Conservation (phyloP, 2,329 filamentous ascomycete species). For the Colletotrichum tabaci region DNA sequence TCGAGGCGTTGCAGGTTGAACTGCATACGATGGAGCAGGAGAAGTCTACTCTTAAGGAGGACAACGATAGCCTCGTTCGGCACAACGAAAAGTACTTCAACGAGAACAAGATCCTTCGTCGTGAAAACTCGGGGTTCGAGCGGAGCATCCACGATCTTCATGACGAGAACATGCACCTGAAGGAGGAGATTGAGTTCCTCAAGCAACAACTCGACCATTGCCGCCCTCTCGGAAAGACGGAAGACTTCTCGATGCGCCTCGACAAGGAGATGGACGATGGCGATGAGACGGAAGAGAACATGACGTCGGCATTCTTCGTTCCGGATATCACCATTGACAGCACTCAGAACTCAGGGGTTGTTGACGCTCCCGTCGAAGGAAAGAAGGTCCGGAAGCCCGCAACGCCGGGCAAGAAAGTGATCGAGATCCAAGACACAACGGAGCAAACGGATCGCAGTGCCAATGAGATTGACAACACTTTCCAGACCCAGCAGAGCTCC, state of each 20-base stretch:
- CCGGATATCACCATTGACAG: slow-evolving; percentile 70
- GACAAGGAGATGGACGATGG: slow-evolving; percentile 51
- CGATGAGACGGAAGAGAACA: slow-evolving; percentile 59
- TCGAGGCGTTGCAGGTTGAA: slow-evolving; percentile 58
- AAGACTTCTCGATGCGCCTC: slow-evolving; percentile 52
- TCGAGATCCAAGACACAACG: slow-evolving; percentile 49
- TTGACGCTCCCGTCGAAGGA: slow-evolving; percentile 36
- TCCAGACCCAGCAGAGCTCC: slow-evolving; percentile 46
- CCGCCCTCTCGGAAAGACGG: slow-evolving; percentile 55
- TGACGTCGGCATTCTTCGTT: slow-evolving; percentile 72
- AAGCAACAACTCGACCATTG: slow-evolving; percentile 62
- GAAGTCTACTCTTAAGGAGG: slow-evolving; percentile 62
- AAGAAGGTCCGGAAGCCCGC: slow-evolving; percentile 44
- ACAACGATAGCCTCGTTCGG: slow-evolving; percentile 67
- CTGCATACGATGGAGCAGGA: slow-evolving; percentile 58
- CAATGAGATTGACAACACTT: slow-evolving; percentile 38
- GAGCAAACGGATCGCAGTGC: slow-evolving; percentile 48
- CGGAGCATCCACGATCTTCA: slow-evolving; percentile 62
- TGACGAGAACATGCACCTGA: slow-evolving; percentile 62
- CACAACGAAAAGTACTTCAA: slow-evolving; percentile 70
- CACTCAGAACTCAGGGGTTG: slow-evolving; percentile 51
- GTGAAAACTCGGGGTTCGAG: slow-evolving; percentile 65
- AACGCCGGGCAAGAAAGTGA: slow-evolving; percentile 50
- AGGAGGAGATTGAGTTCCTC: slow-evolving; percentile 62
- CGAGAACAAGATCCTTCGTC: slow-evolving; percentile 65